Conservation (phyloP, 2,329 filamentous ascomycete species). For the Ramichloridium luteum region DNA sequence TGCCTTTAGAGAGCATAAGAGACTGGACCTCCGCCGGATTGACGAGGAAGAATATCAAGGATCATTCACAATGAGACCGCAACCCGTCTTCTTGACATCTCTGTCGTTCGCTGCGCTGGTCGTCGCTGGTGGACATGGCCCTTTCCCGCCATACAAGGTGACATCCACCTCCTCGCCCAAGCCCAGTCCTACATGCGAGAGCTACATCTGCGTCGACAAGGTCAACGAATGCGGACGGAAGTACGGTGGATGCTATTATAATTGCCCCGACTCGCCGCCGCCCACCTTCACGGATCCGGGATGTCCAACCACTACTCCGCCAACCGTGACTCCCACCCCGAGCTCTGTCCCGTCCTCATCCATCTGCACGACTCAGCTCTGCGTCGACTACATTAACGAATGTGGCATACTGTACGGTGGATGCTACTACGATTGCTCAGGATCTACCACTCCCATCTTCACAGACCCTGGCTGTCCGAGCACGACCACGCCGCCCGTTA, state of each 20-base stretch:
- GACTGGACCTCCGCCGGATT: no score
- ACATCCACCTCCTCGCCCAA: slow-evolving; percentile 1
- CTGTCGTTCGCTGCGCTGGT: not conserved
- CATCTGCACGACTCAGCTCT: no score
- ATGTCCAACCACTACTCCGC: slow-evolving; percentile 8
- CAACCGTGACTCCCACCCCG: not conserved
- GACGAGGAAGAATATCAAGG: no score
- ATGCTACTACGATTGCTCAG: not conserved
- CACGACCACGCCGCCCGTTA: not conserved
- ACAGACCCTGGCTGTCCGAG: slow-evolving; percentile 10
- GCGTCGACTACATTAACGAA: slow-evolving; percentile 2
- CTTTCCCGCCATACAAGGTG: not conserved
- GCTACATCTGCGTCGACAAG: slow-evolving; percentile 15
- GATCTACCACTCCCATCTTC: slow-evolving; percentile 13
- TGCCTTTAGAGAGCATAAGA: no score
- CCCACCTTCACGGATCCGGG: slow-evolving; percentile 14
- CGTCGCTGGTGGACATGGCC: not conserved
- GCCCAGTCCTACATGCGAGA: slow-evolving; percentile 5
- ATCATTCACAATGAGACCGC: no score
- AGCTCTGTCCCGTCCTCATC: not conserved
- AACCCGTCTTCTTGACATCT: no score
- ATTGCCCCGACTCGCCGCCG: slow-evolving; percentile 11
- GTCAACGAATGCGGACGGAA: slow-evolving; percentile 15
- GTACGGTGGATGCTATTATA: slow-evolving; percentile 17
- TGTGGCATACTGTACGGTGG: slow-evolving; percentile 1